Evolutionary conservation across 768 basidiomycete species (phyloP), one percentile per base, ranked within the genome.

Genomic region (Tulasnella calospora): DNA sequence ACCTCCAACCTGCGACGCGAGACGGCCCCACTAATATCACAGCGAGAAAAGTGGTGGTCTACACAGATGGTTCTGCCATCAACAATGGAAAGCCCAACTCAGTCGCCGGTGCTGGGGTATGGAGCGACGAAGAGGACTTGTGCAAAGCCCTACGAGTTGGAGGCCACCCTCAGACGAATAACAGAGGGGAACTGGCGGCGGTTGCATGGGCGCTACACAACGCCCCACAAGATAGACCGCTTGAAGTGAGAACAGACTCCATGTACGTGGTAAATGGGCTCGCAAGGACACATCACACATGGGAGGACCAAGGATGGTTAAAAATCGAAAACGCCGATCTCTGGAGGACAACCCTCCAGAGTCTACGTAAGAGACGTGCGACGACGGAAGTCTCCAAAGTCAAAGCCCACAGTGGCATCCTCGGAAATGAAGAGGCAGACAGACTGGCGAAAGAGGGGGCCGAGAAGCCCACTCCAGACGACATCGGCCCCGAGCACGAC

Each of bases 291-390:
- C 21, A 51, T 3, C 5, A 46, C 5, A 44, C 23, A 4, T 41
- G 38, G 27, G 73, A 74, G 55, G 47, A 74, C 47, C 40, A 46
- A n/a, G 73, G 73, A 4, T 74, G 46, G 38, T 3, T 74, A 44
- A 41, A 19, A 1, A 23, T 74, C 15, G 35, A 12, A 12, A 74
- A 74, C 35, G 19, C 30, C 5, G 73, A 74, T 51, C 5, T 51
- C 5, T 51, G 33, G 35, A 74, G 30, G 33, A 3, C 10, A 74
- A 5, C 44, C 5, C 46, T 74, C 4, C 30, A 46, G 15, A 6
- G 13, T 5, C 3, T 74, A 4, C 3, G 73, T 2, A 41, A 17
- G 5, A 41, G 73, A 41, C 4, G 27, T 4, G 73, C 73, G 9
- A 44, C 23, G 44, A 74, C 73, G 17, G 10, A 27, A 4, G 55